These are phyloP conservation scores for Suillus decipiens DNA, from an alignment of 768 basidiomycete genomes.

Conservation along the genomic window DNA sequence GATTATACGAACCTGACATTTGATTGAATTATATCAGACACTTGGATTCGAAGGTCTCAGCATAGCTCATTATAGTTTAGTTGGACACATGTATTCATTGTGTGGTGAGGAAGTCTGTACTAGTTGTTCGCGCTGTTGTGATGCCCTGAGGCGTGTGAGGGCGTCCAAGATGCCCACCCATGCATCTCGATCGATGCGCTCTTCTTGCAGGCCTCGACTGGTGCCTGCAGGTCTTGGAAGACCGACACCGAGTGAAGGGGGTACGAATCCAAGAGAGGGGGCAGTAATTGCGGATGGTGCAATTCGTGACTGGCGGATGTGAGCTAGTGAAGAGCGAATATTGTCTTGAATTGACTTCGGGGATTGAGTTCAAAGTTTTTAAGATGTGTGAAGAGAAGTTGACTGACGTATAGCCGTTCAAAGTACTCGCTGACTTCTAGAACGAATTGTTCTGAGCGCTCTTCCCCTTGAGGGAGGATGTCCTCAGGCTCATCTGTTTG, in stretches of 20 bases:
- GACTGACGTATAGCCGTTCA: slow-evolving; percentile 72
- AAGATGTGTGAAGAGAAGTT: slow-evolving; percentile 1
- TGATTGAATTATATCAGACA: slow-evolving; percentile 6
- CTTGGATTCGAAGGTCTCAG: slow-evolving; percentile 6
- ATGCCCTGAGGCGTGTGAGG: slow-evolving; percentile 61
- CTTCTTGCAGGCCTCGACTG: slow-evolving; percentile 74
- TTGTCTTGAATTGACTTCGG: slow-evolving; percentile 71
- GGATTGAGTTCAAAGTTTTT: background rate
- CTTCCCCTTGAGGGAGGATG: slow-evolving; percentile 74
- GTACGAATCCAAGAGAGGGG: slow-evolving; percentile 69
- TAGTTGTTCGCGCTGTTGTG: slow-evolving; percentile 30
- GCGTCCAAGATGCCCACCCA: slow-evolving; percentile 76
- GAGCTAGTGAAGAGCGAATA: slow-evolving; percentile 77
- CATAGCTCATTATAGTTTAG: slow-evolving; percentile 1
- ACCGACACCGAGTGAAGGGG: slow-evolving; percentile 78
- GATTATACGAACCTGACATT: slow-evolving; percentile 16
- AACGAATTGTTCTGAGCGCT: slow-evolving; percentile 84
- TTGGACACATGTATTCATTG: slow-evolving; percentile 1
- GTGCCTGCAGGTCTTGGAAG: slow-evolving; percentile 46
- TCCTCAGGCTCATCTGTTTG: slow-evolving; percentile 75
- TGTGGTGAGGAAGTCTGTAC: background rate
- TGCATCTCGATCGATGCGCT: slow-evolving; percentile 72
- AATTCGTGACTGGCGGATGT: slow-evolving; percentile 79
- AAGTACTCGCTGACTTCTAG: slow-evolving; percentile 86
- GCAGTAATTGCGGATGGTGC: slow-evolving; percentile 88